Percentiles rank a stretch among this genome's conserved stretches.
Evolutionary conservation across 345 rosid species (phyloP).

Genomic region (Durio zibethinus): DNA sequence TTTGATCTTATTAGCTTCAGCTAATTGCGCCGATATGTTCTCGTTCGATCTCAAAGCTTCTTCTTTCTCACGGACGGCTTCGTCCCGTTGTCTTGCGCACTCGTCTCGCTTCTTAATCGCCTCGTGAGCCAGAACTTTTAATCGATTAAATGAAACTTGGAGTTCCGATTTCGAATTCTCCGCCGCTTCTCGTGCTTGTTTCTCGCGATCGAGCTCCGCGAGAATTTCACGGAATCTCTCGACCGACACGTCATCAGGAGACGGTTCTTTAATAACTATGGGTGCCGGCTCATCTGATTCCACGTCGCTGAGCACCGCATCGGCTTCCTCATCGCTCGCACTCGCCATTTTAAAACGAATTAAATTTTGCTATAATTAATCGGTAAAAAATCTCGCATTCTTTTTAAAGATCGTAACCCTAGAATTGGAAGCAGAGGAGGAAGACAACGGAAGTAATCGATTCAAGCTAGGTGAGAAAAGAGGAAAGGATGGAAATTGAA

Average conservation of each 20-base stretch:
- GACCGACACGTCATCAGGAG: slow-evolving; percentile 38
- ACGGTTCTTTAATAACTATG: slow-evolving; percentile 36
- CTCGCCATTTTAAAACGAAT: slow-evolving; percentile 41
- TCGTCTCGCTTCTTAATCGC: slow-evolving; percentile 86
- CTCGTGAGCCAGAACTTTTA: slow-evolving; percentile 78
- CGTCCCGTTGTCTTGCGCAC: slow-evolving; percentile 65
- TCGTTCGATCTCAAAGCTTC: slow-evolving; percentile 46
- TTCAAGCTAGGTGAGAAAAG: neutral
- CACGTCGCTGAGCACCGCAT: slow-evolving; percentile 87
- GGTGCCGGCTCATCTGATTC: slow-evolving; percentile 69
- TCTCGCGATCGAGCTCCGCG: slow-evolving; percentile 87
- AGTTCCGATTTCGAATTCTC: slow-evolving; percentile 74
- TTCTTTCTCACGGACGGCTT: slow-evolving; percentile 69
- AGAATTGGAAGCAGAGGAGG: neutral
- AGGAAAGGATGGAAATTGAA: neutral
- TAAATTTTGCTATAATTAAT: neutral
- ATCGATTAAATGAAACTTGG: slow-evolving; percentile 53
- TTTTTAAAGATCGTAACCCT: neutral
- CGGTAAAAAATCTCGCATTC: neutral
- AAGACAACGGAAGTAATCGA: neutral
- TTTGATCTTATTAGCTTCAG: slow-evolving; percentile 40
- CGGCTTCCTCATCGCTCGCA: slow-evolving; percentile 55
- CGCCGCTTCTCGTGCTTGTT: slow-evolving; percentile 69
- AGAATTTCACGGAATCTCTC: slow-evolving; percentile 61
- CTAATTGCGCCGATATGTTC: slow-evolving; percentile 43